These are phyloP conservation scores for Bjerkandera adusta DNA, from an alignment of 1,284 basidiomycete genomes.

Conservation along the genomic window DNA sequence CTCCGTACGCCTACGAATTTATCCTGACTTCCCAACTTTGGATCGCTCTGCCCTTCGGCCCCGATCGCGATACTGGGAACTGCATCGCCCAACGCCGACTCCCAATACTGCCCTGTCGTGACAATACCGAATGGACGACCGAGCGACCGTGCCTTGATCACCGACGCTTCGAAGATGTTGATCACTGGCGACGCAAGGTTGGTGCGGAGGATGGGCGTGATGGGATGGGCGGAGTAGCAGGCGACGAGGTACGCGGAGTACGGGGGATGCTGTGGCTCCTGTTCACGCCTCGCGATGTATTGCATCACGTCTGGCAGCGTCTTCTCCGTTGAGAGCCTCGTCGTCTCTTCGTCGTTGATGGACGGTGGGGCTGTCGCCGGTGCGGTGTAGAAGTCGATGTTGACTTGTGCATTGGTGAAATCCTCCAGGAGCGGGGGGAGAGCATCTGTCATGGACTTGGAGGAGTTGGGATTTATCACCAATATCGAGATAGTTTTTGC, in stretches of 20 bases:
- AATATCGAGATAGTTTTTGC: constrained; percentile 29
- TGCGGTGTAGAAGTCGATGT: constrained; percentile 36
- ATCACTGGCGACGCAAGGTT: constrained; percentile 34
- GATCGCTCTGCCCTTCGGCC: constrained; percentile 2
- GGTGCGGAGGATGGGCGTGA: constrained; percentile 40
- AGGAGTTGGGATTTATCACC: constrained; percentile 51
- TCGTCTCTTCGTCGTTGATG: constrained; percentile 40
- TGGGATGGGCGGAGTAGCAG: constrained; percentile 50
- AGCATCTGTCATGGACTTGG: constrained; percentile 37
- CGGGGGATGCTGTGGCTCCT: constrained; percentile 4
- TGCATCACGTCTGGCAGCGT: constrained; percentile 2
- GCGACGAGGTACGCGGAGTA: constrained; percentile 43
- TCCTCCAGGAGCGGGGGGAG: constrained; percentile 38
- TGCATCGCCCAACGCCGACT: constrained; percentile 31
- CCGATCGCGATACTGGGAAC: neutral
- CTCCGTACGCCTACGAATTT: constrained; percentile 41
- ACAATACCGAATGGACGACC: constrained; percentile 43
- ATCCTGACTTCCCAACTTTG: constrained; percentile 4
- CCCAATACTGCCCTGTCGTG: constrained; percentile 47
- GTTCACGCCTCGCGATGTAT: neutral
- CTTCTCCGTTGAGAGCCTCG: constrained; percentile 32
- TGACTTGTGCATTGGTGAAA: constrained; percentile 19
- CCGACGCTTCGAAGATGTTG: constrained; percentile 47
- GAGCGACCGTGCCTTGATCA: constrained; percentile 32
- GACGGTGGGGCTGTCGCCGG: constrained; percentile 34